Percentiles rank a stretch among this genome's conserved stretches.
Conservation (phyloP, 257 asterid species). For the Nicotiana tomentosiformis region DNA sequence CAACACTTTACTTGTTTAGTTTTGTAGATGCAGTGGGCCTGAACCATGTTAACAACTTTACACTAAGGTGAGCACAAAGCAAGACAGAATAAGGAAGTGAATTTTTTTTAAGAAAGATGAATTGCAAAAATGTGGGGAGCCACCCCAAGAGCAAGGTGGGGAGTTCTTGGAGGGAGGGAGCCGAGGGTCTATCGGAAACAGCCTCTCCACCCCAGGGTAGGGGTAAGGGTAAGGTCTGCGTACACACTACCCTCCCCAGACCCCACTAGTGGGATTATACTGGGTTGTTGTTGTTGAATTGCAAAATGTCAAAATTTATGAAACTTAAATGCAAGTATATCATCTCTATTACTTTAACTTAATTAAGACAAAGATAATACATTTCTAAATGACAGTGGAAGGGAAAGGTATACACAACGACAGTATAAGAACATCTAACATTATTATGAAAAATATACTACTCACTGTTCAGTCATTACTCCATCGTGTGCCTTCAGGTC, state of each 20-base stretch:
- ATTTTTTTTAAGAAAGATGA: background rate
- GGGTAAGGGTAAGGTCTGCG: too few relatives aligned
- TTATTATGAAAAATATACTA: background rate
- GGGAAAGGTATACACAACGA: background rate
- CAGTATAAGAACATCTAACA: background rate
- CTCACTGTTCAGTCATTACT: background rate
- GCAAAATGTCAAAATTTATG: background rate
- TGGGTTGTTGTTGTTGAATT: background rate
- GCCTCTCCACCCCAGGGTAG: too few relatives aligned
- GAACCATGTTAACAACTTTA: background rate
- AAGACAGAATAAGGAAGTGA: background rate
- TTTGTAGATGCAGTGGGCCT: background rate
- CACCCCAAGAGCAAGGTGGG: too few relatives aligned
- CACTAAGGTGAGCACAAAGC: background rate
- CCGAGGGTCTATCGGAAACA: too few relatives aligned
- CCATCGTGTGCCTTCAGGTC: constrained; percentile 17
- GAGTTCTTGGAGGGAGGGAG: too few relatives aligned
- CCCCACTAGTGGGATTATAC: too few relatives aligned
- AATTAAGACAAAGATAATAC: background rate
- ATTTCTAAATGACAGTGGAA: background rate
- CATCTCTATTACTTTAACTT: background rate
- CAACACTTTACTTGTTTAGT: background rate
- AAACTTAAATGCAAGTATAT: background rate
- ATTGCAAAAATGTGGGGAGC: background rate
- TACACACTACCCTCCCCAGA: too few relatives aligned